A percentile compares a stretch with the other conserved stretches of the same genome.
Conservation (phyloP, 768 basidiomycete genomes). For the Phaeotremella skinneri region DNA sequence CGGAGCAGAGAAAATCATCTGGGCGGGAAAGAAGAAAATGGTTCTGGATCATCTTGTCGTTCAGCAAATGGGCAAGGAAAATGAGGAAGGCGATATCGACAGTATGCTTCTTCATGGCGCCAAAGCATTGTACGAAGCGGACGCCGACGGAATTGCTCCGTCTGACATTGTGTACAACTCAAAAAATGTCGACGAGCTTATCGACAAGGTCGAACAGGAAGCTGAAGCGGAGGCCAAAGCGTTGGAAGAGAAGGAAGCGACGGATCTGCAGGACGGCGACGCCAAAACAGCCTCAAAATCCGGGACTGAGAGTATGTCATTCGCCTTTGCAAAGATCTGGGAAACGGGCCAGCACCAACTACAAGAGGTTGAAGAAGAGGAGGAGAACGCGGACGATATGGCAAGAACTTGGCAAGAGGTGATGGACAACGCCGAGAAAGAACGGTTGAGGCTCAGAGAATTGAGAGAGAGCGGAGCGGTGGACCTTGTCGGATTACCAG, state of each 20-base stretch:
- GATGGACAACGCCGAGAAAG: slow-evolving; percentile 55
- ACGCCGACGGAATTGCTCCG: slow-evolving; percentile 52
- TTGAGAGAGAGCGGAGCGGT: slow-evolving; percentile 58
- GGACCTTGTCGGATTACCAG: slow-evolving; percentile 69
- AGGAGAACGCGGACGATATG: slow-evolving; percentile 48
- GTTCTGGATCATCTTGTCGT: slow-evolving; percentile 93
- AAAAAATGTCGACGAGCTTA: slow-evolving; percentile 76
- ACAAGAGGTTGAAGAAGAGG: slow-evolving; percentile 56
- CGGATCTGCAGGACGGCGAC: slow-evolving; percentile 52
- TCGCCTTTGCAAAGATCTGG: slow-evolving; percentile 92
- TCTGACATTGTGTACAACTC: slow-evolving; percentile 69
- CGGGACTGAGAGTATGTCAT: slow-evolving; percentile 56
- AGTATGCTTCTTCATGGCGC: slow-evolving; percentile 88
- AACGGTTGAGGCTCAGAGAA: slow-evolving; percentile 49
- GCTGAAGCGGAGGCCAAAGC: slow-evolving; percentile 44
- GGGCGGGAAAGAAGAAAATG: slow-evolving; percentile 91
- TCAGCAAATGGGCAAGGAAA: slow-evolving; percentile 87
- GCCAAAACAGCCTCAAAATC: slow-evolving; percentile 56
- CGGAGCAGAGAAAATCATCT: slow-evolving; percentile 77
- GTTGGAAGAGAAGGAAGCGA: slow-evolving; percentile 54
- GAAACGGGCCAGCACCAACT: slow-evolving; percentile 69
- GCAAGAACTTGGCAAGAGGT: slow-evolving; percentile 50
- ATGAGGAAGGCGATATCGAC: slow-evolving; percentile 76
- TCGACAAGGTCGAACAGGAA: slow-evolving; percentile 78
- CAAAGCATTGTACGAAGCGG: slow-evolving; percentile 70